phyloP scores from a whole-genome alignment of 352 stramenopile genomes.

The Phytophthora melonis region DNA sequence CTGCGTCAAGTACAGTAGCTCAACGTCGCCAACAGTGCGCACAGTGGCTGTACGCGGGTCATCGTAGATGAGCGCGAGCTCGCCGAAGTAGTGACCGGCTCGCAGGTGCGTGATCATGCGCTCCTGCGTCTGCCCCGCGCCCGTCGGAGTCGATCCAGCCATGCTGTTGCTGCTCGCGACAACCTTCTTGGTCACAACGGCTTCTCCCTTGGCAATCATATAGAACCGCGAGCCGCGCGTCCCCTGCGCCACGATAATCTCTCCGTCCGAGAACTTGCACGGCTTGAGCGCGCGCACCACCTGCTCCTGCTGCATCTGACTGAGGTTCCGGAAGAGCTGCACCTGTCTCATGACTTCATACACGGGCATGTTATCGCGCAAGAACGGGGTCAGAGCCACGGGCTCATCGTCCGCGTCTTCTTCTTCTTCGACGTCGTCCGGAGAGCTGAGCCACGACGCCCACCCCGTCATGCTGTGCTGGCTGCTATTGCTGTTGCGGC shows the following conservation, averaged over 20 bases:
- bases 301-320: constrained; percentile 90
- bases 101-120: constrained; percentile 91
- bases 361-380: constrained; percentile 86
- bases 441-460: constrained; percentile 73
- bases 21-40: constrained; percentile 77
- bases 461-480: constrained; percentile 69
- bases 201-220: constrained; percentile 91
- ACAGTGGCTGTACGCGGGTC: constrained; percentile 89
- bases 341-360: constrained; percentile 92
- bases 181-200: constrained; percentile 86
- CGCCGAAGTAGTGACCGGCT: constrained; percentile 94
- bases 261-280: constrained; percentile 84
- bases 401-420: constrained; percentile 76
- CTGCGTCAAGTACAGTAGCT: constrained; percentile 87
- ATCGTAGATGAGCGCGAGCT: constrained; percentile 93
- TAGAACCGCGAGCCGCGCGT: constrained; percentile 89
- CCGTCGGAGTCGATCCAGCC: constrained; percentile 38
- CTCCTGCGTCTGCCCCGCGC: constrained; percentile 61
- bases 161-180: constrained; percentile 43
- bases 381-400: constrained; percentile 73
- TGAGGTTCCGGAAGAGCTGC: constrained; percentile 88
- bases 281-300: constrained; percentile 86
- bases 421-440: constrained; percentile 72
- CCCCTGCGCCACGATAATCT: constrained; percentile 89
- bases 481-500: constrained; percentile 59